Conservation (phyloP, 2,329 filamentous ascomycete genomes). For the Botrytis elliptica region DNA sequence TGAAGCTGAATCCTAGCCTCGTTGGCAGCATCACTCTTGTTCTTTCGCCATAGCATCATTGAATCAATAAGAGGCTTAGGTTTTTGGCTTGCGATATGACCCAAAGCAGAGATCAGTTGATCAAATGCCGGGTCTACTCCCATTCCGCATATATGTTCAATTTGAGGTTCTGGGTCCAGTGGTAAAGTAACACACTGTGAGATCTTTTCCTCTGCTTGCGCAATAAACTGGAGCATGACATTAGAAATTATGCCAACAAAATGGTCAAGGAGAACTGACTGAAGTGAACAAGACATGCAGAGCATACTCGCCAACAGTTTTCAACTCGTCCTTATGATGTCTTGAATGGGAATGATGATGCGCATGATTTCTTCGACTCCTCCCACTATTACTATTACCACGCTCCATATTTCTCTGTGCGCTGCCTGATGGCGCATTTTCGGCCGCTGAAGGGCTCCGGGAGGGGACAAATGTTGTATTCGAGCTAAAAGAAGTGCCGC, state of each 20-base stretch:
- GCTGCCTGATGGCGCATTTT: slow-evolving; percentile 45
- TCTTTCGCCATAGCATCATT: slow-evolving; percentile 97
- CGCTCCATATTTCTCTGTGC: slow-evolving; percentile 57
- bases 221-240: slow-evolving; percentile 67
- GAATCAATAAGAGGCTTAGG: slow-evolving; percentile 95
- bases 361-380: slow-evolving; percentile 69
- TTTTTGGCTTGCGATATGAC: slow-evolving; percentile 90
- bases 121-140: slow-evolving; percentile 88
- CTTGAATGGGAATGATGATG: slow-evolving; percentile 66
- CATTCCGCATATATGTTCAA: slow-evolving; percentile 87
- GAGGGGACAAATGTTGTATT: slow-evolving; percentile 39
- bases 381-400: slow-evolving; percentile 57
- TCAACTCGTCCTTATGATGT: slow-evolving; percentile 70
- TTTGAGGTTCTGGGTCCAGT: slow-evolving; percentile 75
- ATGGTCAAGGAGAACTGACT: slow-evolving; percentile 47
- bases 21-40: slow-evolving; percentile 85
- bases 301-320: slow-evolving; percentile 97
- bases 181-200: slow-evolving; percentile 80
- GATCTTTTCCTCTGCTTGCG: slow-evolving; percentile 94
- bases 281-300: slow-evolving; percentile 95
- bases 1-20: slow-evolving; percentile 61
- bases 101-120: slow-evolving; percentile 87
- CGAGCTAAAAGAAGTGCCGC: slow-evolving; percentile 36
- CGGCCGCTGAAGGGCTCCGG: slow-evolving; percentile 43
- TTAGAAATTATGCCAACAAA: slow-evolving; percentile 27